A percentile compares a stretch with the other conserved stretches of the same genome.
These are phyloP conservation scores for Acacia acuminata DNA, from an alignment of 306 rosid species.

Conservation along the genomic window DNA sequence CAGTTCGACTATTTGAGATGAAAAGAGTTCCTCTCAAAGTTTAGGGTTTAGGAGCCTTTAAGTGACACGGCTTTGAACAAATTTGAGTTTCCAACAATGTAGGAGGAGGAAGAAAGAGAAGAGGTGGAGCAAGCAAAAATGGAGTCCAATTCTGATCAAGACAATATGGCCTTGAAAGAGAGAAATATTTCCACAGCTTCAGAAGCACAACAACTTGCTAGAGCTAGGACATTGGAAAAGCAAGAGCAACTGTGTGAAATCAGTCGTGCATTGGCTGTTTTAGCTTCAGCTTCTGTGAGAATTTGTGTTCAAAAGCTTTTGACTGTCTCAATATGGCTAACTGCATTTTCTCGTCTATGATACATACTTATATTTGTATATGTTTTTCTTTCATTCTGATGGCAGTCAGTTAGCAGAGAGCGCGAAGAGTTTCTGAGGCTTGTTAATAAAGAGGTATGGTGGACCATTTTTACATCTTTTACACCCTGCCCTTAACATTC, in stretches of 20 bases:
- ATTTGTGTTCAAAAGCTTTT: slow-evolving; percentile 28
- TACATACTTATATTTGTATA: not conserved
- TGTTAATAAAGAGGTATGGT: slow-evolving; percentile 88
- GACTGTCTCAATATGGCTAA: slow-evolving; percentile 3
- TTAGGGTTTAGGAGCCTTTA: not conserved
- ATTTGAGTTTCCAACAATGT: slow-evolving; percentile 18
- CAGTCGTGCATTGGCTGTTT: slow-evolving; percentile 93
- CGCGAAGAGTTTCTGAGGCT: slow-evolving; percentile 94
- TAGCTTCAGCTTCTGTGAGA: slow-evolving; percentile 98
- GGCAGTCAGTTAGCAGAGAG: slow-evolving; percentile 92
- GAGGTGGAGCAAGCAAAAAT: slow-evolving; percentile 68
- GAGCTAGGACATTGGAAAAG: slow-evolving; percentile 68
- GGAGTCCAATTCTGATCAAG: slow-evolving; percentile 54
- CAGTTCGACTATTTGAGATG: not conserved
- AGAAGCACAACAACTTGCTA: slow-evolving; percentile 76
- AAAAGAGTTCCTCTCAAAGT: slow-evolving; percentile 20
- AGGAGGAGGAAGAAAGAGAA: slow-evolving; percentile 88
- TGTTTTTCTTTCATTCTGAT: slow-evolving; percentile 25
- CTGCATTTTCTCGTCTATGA: slow-evolving; percentile 1
- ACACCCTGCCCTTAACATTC: not conserved
- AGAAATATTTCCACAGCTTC: slow-evolving; percentile 69
- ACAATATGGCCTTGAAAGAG: slow-evolving; percentile 78
- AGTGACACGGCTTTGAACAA: slow-evolving; percentile 26
- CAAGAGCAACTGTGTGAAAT: slow-evolving; percentile 88
- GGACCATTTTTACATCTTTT: slow-evolving; percentile 23